Percentiles rank a stretch among this genome's conserved stretches.
These are phyloP conservation scores for Ananas comosus DNA, from an alignment of 176 grass and related monocot genomes.

Conservation along the genomic window DNA sequence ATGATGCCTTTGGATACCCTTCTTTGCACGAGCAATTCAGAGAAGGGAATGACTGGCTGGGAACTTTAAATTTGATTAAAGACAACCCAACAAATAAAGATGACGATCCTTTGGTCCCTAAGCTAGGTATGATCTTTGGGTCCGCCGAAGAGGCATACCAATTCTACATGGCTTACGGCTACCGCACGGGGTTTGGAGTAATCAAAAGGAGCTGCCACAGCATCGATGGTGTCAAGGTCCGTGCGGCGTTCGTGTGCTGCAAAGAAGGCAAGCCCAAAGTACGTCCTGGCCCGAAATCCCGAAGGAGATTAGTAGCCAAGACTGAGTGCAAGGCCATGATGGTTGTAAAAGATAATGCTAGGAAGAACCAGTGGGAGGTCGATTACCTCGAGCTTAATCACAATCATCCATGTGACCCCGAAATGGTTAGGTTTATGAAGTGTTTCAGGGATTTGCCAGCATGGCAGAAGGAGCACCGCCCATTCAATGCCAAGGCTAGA, in stretches of 20 bases:
- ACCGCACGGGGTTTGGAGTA: constrained; percentile 60
- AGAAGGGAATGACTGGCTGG: neutral
- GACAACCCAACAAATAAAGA: neutral
- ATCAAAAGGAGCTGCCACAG: constrained; percentile 71
- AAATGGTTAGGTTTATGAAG: constrained; percentile 55
- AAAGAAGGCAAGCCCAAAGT: constrained; percentile 72
- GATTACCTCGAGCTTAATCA: constrained; percentile 73
- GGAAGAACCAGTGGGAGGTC: constrained; percentile 76
- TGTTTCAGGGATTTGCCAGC: constrained; percentile 55
- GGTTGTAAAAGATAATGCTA: constrained; percentile 80
- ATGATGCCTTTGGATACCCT: neutral
- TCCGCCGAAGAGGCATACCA: constrained; percentile 83
- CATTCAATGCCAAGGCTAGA: neutral
- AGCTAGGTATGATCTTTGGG: constrained; percentile 61
- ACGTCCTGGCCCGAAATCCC: constrained; percentile 46
- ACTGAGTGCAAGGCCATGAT: constrained; percentile 88
- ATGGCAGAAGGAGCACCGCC: constrained; percentile 28
- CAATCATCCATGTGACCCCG: constrained; percentile 68
- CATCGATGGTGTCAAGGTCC: constrained; percentile 71
- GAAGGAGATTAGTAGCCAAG: constrained; percentile 51
- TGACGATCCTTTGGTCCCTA: constrained; percentile 31
- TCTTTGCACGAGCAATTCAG: neutral
- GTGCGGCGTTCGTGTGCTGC: constrained; percentile 75
- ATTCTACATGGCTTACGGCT: constrained; percentile 73
- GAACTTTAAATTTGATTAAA: neutral